Evolutionary conservation across 1,139 yeast species (phyloP), one percentile per base, ranked within the genome.

Genomic region (Candida anutae): DNA sequence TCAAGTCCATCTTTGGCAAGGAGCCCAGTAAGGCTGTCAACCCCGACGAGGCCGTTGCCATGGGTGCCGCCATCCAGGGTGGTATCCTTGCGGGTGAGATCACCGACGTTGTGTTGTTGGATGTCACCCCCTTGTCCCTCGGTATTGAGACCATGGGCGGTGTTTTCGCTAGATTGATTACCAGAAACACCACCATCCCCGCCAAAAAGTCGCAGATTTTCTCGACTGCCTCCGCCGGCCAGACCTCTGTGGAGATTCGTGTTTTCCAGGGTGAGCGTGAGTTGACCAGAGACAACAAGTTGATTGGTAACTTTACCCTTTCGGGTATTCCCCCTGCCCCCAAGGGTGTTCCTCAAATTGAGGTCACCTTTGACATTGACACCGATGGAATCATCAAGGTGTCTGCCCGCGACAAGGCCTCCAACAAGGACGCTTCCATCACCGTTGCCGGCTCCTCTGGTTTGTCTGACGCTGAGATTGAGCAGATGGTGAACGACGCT

Each of bases 201-300:
- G 88, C 95, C 48, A 85, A 88, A 74, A 87, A 87, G 69, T 81
- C 95, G 27, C 97, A 90, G 68, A 77, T 87, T 50, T 90, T 88
- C 82, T 88, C 97, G 29, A 90, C 98, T 51, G 97, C 97, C 43
- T 94, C 95, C 46, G 88, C 94, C 53, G 97, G 97, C 56, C 98
- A 90, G 73, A 88, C 97, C 36, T 85, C 96, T 45, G 97, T 90
- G 45, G 97, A 88, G 69, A 88, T 90, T 62, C 81, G 96, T 69
- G 97, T 90, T 34, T 90, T 84, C 95, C 97, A 90, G 74, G 98
- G 98, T 73, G 98, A 90, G 74, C 84, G 98, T 75, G 97, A 90
- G 67, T 79, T 90, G 54, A 95, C 93, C 52, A 82, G 95, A 69
- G 97, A 90, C 74, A 90, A 90, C 81, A 90, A 90, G 71, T 75